A percentile compares a stretch with the other conserved stretches of the same genome.
Evolutionary conservation across 2,329 filamentous ascomycete genomes (phyloP).

Genomic region (Cladosporium sp.): DNA sequence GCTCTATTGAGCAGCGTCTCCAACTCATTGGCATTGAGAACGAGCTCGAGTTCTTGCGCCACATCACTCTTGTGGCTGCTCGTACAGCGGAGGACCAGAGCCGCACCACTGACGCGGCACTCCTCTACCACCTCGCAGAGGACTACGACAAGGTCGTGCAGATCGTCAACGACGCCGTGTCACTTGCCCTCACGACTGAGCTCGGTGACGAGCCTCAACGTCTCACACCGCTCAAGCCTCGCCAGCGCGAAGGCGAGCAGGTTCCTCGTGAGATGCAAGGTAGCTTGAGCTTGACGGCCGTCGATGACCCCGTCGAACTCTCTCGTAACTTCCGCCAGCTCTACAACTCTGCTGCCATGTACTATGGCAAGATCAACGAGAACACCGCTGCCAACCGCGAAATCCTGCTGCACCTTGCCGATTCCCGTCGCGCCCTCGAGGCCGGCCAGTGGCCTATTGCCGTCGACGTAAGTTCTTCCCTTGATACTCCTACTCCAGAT

Average conservation of each 20-base stretch:
- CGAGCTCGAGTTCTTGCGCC: constrained; percentile 81
- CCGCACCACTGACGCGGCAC: constrained; percentile 86
- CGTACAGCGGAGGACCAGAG: constrained; percentile 93
- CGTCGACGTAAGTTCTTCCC: constrained; percentile 60
- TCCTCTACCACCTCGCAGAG: constrained; percentile 90
- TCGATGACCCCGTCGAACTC: constrained; percentile 67
- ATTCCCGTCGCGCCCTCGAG: constrained; percentile 62
- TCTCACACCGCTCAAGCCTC: constrained; percentile 77
- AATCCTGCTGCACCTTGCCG: constrained; percentile 62
- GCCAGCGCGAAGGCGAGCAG: constrained; percentile 43
- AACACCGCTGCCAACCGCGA: constrained; percentile 61
- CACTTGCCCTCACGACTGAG: constrained; percentile 84
- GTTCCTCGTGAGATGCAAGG: constrained; percentile 46
- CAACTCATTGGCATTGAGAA: constrained; percentile 77
- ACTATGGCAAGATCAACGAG: constrained; percentile 61
- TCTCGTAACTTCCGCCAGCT: constrained; percentile 64
- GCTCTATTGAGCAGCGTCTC: constrained; percentile 83
- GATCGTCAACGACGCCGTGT: constrained; percentile 86
- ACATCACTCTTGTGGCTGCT: constrained; percentile 91
- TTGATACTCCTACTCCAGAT: not conserved
- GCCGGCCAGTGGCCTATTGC: constrained; percentile 61
- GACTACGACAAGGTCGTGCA: constrained; percentile 93
- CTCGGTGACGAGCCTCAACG: constrained; percentile 79
- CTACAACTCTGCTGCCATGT: constrained; percentile 63
- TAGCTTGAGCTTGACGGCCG: constrained; percentile 67